A percentile compares a stretch with the other conserved stretches of the same genome.
These are phyloP conservation scores for Rhodotorula graminis DNA, from an alignment of 768 basidiomycete species.

Conservation along the genomic window DNA sequence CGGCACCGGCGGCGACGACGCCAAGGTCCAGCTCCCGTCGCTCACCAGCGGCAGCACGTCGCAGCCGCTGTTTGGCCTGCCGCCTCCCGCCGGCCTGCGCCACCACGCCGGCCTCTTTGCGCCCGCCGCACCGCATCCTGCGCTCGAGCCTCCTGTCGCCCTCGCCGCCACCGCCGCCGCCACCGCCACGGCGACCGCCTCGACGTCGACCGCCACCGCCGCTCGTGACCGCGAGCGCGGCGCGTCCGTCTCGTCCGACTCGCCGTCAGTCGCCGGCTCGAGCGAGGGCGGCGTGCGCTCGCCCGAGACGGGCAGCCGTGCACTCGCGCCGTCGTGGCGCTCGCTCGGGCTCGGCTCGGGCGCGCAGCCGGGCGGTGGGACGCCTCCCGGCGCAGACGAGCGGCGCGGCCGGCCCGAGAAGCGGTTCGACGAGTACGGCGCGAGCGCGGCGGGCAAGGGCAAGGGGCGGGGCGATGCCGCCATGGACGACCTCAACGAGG, in stretches of 20 bases:
- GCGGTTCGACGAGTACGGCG: constrained; percentile 29
- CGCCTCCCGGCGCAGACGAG: constrained; percentile 13
- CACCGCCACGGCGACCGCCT: too few species aligned
- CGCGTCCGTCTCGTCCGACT: constrained; percentile 29
- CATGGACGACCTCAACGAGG: constrained; percentile 20
- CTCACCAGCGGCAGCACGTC: neutral
- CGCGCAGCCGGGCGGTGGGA: neutral
- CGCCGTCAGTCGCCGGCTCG: constrained; percentile 16
- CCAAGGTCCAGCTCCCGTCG: neutral
- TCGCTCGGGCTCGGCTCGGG: neutral
- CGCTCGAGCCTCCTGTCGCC: neutral
- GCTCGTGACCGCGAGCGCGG: constrained; percentile 4
- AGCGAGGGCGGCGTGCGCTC: constrained; percentile 27
- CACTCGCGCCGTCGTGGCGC: neutral
- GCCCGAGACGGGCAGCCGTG: constrained; percentile 6
- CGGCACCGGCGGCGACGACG: neutral
- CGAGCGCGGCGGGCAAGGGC: constrained; percentile 5
- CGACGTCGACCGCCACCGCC: too few species aligned
- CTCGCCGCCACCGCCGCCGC: neutral
- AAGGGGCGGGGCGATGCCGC: constrained; percentile 14
- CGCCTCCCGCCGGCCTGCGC: neutral
- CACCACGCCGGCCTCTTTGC: neutral
- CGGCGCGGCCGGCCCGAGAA: constrained; percentile 30
- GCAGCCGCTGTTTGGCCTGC: neutral
- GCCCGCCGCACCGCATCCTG: neutral